phyloP scores from a whole-genome alignment of 2,329 filamentous ascomycete genomes.

The Trichoderma sp. region DNA sequence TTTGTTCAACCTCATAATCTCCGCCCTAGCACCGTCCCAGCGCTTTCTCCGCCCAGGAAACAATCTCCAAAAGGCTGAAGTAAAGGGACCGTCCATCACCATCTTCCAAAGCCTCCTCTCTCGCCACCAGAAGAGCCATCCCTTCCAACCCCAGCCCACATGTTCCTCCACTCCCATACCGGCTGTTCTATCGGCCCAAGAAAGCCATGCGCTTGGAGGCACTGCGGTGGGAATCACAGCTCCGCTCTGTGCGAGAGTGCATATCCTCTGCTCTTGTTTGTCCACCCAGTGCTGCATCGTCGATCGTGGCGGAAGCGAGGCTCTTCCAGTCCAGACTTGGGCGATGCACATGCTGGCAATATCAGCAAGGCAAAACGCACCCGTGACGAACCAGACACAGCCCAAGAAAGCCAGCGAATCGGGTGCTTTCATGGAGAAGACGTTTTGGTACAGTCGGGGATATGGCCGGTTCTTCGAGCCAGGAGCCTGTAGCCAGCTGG shows the following conservation, averaged over 20 bases:
- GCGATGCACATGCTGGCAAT: conserved; percentile 34
- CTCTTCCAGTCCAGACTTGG: conserved; percentile 27
- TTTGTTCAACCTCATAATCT: conserved; percentile 3
- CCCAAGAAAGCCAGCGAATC: conserved; percentile 40
- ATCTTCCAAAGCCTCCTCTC: conserved; percentile 38
- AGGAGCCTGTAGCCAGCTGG: conserved; percentile 22
- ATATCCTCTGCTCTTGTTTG: conserved; percentile 24
- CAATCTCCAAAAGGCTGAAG: conserved; percentile 25
- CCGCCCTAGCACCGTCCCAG: conserved; percentile 23
- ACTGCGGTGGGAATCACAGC: conserved; percentile 26
- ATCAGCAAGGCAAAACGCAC: conserved; percentile 27
- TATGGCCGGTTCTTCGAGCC: conserved; percentile 29
- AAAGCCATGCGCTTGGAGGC: conserved; percentile 25
- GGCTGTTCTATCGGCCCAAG: conserved; percentile 33
- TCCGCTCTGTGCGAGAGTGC: conserved; percentile 23
- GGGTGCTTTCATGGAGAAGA: conserved; percentile 42
- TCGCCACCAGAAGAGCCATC: conserved; percentile 40
- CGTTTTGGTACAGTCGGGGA: conserved; percentile 41
- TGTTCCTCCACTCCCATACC: conserved; percentile 40
- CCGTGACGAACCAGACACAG: conserved; percentile 26
- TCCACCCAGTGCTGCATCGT: conserved; percentile 34
- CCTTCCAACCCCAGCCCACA: conserved; percentile 39
- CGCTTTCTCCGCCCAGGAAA: conserved; percentile 23
- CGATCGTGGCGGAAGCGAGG: conserved; percentile 30
- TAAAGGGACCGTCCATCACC: conserved; percentile 29